Base-by-base conservation (phyloP, 2,329 filamentous ascomycete species). In the Fusarium sp. region DNA sequence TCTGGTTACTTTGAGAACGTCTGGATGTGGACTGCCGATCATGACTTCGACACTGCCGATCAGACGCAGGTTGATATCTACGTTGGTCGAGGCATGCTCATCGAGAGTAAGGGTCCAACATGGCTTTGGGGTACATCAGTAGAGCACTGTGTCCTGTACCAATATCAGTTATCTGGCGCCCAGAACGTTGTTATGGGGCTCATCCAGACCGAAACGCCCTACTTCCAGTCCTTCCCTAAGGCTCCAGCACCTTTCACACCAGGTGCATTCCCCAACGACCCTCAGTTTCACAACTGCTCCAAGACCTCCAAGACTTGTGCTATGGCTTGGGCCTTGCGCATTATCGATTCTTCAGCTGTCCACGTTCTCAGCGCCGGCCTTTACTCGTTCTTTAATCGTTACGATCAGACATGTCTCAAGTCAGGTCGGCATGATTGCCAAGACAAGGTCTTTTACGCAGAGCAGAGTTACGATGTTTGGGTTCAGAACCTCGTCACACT, bases 11-110 rank as follows among this genome's bases (percentile, higher is more conserved):
- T 84, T 31, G 81, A 84, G 66, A 84, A 86, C 67, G 77, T 82
- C 60, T 92, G 89, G 88, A 85, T 88, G 69, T 92, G 89, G 90
- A 86, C 88, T 16, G 86, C 89, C 3, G 90, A 92, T 73, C 90
- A 92, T 77, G 90, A 92, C 70, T 29, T 75, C 1, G 72, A 77
- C 21, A 54, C 41, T 12, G 33, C 72, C 68, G 63, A 65, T 6
- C 60, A 68, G n/a, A 63, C 54, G 0, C 66, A 76, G 39, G 77
- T 83, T 58, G 70, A 70, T 21, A 68, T 82, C 33, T 82, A 78
- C 55, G 73, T 63, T 5, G 80, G 69, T 5, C 70, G 81, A 21
- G 81, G 81, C 21, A 72, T 81, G 20, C 74, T 80, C 9, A 68
- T 78, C 24, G 70, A 79, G 44, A 73, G 74, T 21, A 47, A 71